Percentiles rank a stretch among this genome's conserved stretches.
Evolutionary conservation across 208 protist species (phyloP).

Genomic region (Leishmania mexicana): DNA sequence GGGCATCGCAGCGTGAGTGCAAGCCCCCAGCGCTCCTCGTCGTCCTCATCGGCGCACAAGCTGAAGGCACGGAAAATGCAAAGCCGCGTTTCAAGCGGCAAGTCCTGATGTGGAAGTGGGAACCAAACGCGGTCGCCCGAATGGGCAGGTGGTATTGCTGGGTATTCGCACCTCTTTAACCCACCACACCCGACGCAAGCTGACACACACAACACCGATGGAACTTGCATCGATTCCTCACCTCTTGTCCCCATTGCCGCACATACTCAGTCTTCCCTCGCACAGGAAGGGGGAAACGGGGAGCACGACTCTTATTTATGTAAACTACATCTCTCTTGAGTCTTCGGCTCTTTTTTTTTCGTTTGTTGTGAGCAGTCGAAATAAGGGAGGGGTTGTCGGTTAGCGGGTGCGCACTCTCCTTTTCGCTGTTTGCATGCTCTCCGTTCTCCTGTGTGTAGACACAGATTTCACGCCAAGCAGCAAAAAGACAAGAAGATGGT

Average conservation of each 20-base stretch:
- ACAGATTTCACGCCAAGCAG: not conserved
- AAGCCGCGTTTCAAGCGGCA: constrained; percentile 3
- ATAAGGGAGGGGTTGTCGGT: not conserved
- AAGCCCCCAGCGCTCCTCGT: constrained; percentile 3
- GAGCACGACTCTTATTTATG: not conserved
- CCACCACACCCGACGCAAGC: not conserved
- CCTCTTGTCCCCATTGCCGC: not conserved
- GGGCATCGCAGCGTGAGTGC: not conserved
- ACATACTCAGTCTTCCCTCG: not conserved
- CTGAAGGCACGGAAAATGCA: not conserved
- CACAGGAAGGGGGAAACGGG: not conserved
- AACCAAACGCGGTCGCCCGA: not conserved
- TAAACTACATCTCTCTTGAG: not conserved
- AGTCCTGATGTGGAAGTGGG: not conserved
- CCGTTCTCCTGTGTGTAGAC: not conserved
- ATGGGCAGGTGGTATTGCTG: not conserved
- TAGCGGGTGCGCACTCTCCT: not conserved
- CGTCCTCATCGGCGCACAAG: not conserved
- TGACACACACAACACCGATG: not conserved
- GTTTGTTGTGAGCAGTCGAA: not conserved
- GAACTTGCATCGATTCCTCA: not conserved
- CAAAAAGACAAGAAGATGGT: not conserved
- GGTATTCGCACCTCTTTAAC: not conserved
- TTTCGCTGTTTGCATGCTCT: not conserved
- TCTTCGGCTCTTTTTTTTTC: too few relatives aligned